phyloP scores from a whole-genome alignment of 805 yeast genomes.

The Kuraishia borneana region DNA sequence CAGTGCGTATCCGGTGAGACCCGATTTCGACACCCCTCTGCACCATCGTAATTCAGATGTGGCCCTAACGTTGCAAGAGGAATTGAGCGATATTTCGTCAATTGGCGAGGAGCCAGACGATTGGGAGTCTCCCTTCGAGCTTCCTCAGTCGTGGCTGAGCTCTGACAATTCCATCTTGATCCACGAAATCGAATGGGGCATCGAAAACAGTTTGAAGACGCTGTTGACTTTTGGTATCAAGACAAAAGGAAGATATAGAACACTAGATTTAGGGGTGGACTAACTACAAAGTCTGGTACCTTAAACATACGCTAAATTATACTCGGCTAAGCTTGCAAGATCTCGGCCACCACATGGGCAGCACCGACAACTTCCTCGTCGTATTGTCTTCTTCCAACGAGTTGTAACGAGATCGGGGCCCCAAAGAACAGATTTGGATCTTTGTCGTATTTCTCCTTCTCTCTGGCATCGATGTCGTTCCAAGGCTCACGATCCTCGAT shows the following conservation, averaged over 20 bases:
- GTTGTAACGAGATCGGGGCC: conserved; percentile 29
- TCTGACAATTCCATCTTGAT: background rate
- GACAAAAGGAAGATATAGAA: background rate
- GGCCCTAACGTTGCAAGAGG: background rate
- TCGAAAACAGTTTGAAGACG: background rate
- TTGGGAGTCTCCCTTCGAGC: background rate
- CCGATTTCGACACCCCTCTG: background rate
- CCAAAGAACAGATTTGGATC: conserved; percentile 23
- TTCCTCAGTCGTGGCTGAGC: background rate
- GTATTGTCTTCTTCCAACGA: conserved; percentile 28
- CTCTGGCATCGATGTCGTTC: conserved; percentile 28
- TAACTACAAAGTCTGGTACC: too few relatives aligned
- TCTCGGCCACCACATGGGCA: conserved; percentile 18
- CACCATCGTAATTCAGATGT: background rate
- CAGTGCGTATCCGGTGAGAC: conserved; percentile 17
- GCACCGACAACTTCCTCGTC: conserved; percentile 32
- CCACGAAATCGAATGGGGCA: background rate
- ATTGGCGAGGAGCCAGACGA: background rate
- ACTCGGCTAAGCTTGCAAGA: too few relatives aligned
- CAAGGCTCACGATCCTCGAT: conserved; percentile 26
- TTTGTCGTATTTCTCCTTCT: conserved; percentile 21
- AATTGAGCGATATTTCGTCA: background rate
- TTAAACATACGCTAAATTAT: too few relatives aligned
- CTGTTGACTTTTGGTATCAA: background rate
- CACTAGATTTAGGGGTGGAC: background rate